These are phyloP conservation scores for Pterothamnion heteromorphum DNA, from an alignment of 31 red algal species.

Conservation along the genomic window DNA sequence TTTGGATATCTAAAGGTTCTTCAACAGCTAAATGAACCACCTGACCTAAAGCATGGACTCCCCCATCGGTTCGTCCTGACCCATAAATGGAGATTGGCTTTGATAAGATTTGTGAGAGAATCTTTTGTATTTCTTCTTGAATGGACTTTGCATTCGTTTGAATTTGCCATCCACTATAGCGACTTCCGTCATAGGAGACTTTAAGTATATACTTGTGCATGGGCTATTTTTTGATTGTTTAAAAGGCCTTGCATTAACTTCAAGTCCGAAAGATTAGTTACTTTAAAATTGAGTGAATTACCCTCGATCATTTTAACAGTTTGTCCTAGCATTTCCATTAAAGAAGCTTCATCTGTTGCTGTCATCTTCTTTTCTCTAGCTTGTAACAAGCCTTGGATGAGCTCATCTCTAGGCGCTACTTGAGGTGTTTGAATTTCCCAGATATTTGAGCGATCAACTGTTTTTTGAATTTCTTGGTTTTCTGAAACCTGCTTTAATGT, in stretches of 20 bases:
- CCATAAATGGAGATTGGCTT: constrained; percentile 62
- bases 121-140: constrained; percentile 70
- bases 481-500: background rate
- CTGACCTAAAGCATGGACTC: constrained; percentile 94
- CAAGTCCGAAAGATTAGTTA: background rate
- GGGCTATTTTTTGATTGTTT: background rate
- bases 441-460: background rate
- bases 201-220: background rate
- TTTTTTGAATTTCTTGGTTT: background rate
- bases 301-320: background rate
- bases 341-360: background rate
- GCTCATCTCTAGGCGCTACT: background rate
- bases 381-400: background rate
- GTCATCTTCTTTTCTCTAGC: background rate
- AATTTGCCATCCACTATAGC: constrained; percentile 83
- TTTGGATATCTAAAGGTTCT: constrained; percentile 37
- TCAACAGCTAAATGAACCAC: constrained; percentile 78
- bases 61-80: constrained; percentile 83
- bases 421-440: constrained; percentile 13
- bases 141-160: constrained; percentile 60
- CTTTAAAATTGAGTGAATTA: background rate
- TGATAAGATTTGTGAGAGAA: constrained; percentile 48
- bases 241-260: background rate
- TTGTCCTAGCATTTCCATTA: background rate
- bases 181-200: constrained; percentile 86